Evolutionary conservation across 805 yeast species (phyloP).

Genomic region (Schizosaccharomyces lindneri): DNA sequence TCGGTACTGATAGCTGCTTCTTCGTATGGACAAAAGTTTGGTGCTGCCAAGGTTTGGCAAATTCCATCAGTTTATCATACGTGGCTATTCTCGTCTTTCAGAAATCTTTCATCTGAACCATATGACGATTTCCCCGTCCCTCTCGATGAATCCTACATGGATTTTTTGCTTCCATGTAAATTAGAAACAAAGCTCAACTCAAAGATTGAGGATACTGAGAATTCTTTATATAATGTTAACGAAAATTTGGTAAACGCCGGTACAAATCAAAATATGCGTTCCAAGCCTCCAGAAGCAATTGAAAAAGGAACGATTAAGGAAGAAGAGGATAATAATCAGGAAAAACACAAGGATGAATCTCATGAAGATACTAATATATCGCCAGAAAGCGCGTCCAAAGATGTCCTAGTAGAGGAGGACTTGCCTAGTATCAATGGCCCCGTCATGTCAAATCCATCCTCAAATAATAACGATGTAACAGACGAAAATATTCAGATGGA

Average conservation of each 20-base stretch:
- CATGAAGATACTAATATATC: too few species aligned
- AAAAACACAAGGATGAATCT: too few species aligned
- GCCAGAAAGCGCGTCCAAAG: too few species aligned
- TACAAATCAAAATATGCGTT: too few species aligned
- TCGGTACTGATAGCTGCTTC: slow-evolving; percentile 48
- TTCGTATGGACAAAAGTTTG: slow-evolving; percentile 47
- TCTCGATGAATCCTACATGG: neutral
- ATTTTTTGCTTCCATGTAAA: neutral
- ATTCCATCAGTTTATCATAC: slow-evolving; percentile 46
- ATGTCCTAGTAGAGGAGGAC: too few species aligned
- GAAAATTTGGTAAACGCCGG: neutral
- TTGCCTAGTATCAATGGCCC: too few species aligned
- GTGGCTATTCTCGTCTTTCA: slow-evolving; percentile 71
- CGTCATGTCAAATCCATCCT: too few species aligned
- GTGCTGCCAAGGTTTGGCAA: slow-evolving; percentile 47
- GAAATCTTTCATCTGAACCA: slow-evolving; percentile 6
- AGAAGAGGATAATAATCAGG: too few species aligned
- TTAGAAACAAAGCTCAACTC: neutral
- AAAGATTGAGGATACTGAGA: neutral
- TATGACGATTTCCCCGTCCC: neutral
- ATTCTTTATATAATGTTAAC: neutral
- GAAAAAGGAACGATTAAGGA: too few species aligned
- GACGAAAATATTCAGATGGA: too few species aligned
- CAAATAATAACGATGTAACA: too few species aligned
- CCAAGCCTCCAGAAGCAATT: too few species aligned